phyloP scores from a whole-genome alignment of 176 grass and related monocot species.

The Hordeum marinum region DNA sequence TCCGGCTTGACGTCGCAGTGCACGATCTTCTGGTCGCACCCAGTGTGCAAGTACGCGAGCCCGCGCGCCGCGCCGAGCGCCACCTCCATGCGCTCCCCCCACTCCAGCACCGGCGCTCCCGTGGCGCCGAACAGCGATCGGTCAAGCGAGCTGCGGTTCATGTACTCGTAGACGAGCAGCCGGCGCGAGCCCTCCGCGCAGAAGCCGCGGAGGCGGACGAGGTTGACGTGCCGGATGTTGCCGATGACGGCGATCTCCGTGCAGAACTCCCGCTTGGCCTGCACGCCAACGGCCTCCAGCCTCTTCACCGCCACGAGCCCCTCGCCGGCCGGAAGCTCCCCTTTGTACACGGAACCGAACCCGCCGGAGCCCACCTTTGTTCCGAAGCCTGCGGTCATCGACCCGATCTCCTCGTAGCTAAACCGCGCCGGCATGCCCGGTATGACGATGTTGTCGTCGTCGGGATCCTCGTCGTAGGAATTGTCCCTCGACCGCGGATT shows the following conservation, averaged over 20 bases:
- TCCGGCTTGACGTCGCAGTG: slow-evolving; percentile 97
- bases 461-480: background rate
- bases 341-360: slow-evolving; percentile 86
- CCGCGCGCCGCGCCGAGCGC: slow-evolving; percentile 62
- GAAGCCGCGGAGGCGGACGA: slow-evolving; percentile 84
- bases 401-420: slow-evolving; percentile 46
- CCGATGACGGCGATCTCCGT: slow-evolving; percentile 84
- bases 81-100: slow-evolving; percentile 84
- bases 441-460: slow-evolving; percentile 40
- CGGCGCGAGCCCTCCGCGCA: slow-evolving; percentile 67
- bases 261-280: slow-evolving; percentile 74
- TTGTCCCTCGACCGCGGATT: slow-evolving; percentile 24
- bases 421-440: slow-evolving; percentile 73
- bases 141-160: slow-evolving; percentile 77
- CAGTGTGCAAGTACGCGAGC: slow-evolving; percentile 68
- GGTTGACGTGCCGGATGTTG: slow-evolving; percentile 80
- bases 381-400: slow-evolving; percentile 53
- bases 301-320: slow-evolving; percentile 78
- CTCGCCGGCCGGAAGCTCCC: slow-evolving; percentile 47
- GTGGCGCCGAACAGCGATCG: slow-evolving; percentile 54
- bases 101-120: slow-evolving; percentile 53
- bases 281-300: slow-evolving; percentile 62
- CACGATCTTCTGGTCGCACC: slow-evolving; percentile 82
- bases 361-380: slow-evolving; percentile 77
- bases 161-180: slow-evolving; percentile 88